phyloP scores from a whole-genome alignment of 176 grass and related monocot genomes.

The Luzula sylvatica region DNA sequence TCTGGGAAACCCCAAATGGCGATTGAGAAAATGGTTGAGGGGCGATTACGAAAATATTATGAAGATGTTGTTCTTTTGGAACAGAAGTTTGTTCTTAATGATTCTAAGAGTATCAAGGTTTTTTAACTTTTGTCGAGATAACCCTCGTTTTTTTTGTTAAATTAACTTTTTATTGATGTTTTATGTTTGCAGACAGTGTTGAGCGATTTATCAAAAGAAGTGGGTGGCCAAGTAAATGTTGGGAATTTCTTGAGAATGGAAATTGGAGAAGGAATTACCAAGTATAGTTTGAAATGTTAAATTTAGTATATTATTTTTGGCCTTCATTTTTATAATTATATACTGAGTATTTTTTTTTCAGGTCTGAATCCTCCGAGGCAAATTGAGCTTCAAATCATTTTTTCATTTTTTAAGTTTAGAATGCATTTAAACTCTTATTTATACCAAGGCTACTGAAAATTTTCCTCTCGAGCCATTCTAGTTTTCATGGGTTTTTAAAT shows the following conservation, averaged over 20 bases:
- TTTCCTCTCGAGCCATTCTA: too few species aligned
- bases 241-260: slow-evolving; percentile 76
- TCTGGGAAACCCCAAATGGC: slow-evolving; percentile 88
- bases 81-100: slow-evolving; percentile 76
- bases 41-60: slow-evolving; percentile 75
- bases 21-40: slow-evolving; percentile 98
- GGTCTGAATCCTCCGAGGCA: too few species aligned
- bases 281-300: too few species aligned
- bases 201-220: slow-evolving; percentile 83
- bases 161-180: slow-evolving; percentile 16
- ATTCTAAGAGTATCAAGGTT: slow-evolving; percentile 68
- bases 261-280: slow-evolving; percentile 81
- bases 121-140: slow-evolving; percentile 9
- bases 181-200: slow-evolving; percentile 42
- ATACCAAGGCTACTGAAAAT: too few species aligned
- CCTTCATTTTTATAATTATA: too few species aligned
- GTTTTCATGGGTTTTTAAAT: too few species aligned
- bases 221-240: slow-evolving; percentile 69
- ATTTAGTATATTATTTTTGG: too few species aligned
- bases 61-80: slow-evolving; percentile 93
- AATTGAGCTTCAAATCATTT: too few species aligned
- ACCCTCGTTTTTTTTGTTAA: slow-evolving; percentile 6
- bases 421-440: too few species aligned
- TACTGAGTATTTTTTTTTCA: too few species aligned
- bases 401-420: too few species aligned